Base-by-base conservation (phyloP, 2,329 filamentous ascomycete genomes). In the Sclerotinia minor region DNA sequence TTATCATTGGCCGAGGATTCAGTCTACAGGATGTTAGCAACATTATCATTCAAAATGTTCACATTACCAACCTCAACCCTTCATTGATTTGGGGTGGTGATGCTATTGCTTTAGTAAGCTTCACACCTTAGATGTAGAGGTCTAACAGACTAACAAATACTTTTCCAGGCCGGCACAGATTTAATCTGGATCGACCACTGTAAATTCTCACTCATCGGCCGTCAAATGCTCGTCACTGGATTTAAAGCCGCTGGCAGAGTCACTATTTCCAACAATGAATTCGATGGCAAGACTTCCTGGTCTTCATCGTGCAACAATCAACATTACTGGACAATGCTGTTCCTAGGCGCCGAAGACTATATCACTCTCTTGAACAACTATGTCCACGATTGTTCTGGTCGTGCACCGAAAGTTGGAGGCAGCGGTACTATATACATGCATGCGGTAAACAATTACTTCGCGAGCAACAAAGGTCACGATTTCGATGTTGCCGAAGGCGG, bases 221-320 rank as follows among this genome's bases (percentile, higher is more conserved):
- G 59, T n/a, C 80, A 81, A 75, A 78, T 80, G 71, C 74, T 81
- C 38, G 76, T 78, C 64, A 75, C 74, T 4, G 77, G 76, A 4
- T 75, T 75, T 52, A 72, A 72, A 50, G 68, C 73, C 9, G 76
- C 75, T 24, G 75, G 77, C 5, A 75, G 75, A 41, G 77, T 81
- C 1, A 82, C 81, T 0, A 77, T 83, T 50, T 81, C 80, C 5
- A 82, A 83, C 76, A 80, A 77, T 71, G 79, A 80, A 52, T 78
- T 83, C 64, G 77, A 83, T 65, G 81, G 81, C 11, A 68, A 71
- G 6, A 81, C 81, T 0, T 75, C 71, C 26, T 80, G 77, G 70
- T 82, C 80, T 0, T 76, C 80, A 15, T 76, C 76, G 26, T 83
- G 81, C 71, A 79, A 83, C 68, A 75, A 74, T n/a, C 75, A 83